Base-by-base conservation (phyloP, 2,329 filamentous ascomycete genomes). In the Fusarium odoratissimum region DNA sequence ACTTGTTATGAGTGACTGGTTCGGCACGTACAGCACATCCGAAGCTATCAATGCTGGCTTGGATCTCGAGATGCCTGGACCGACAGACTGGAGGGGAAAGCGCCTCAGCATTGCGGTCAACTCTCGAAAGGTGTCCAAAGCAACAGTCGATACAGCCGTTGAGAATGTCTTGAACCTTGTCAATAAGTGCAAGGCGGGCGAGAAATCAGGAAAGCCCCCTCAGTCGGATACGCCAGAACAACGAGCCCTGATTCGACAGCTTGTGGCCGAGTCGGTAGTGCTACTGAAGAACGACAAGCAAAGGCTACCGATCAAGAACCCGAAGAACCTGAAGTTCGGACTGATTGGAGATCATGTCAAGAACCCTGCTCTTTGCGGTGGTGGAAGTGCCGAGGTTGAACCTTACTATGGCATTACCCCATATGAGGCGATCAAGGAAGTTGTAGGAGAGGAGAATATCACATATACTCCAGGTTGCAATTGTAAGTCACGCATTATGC, bases 301-400 rank as follows among this genome's bases (percentile, higher is more conserved):
- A 6, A 40, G n/a, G 1, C 8, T 74, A 4, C 71, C 71, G 0
- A 72, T 74, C n/a, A 51, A 77, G 28, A 61, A 71, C 10, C 57
- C 67, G 0, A 59, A 75, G 33, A 69, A 67, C 3, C 51, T 84
- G 1, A 80, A 87, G 17, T 83, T 77, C 11, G 77, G 77, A 4
- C 60, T 81, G 7, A 78, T 83, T 37, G 80, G 81, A 4, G 78
- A 82, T 17, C 89, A 89, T 19, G 74, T 80, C 35, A 80, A 79
- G 51, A 74, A 77, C 11, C 79, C 81, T 30, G 69, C 80, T 17
- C 73, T 80, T 3, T 77, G 78, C 3, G 81, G 81, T 2, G 80
- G 81, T 21, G 81, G 81, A 8, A 81, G 79, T 28, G 80, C 81
- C 2, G 77, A 78, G 3, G 74, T 82, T 13, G 77, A 79, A 31